Conservation (phyloP, 2,329 filamentous ascomycete species). For the Colletotrichum sp. region DNA sequence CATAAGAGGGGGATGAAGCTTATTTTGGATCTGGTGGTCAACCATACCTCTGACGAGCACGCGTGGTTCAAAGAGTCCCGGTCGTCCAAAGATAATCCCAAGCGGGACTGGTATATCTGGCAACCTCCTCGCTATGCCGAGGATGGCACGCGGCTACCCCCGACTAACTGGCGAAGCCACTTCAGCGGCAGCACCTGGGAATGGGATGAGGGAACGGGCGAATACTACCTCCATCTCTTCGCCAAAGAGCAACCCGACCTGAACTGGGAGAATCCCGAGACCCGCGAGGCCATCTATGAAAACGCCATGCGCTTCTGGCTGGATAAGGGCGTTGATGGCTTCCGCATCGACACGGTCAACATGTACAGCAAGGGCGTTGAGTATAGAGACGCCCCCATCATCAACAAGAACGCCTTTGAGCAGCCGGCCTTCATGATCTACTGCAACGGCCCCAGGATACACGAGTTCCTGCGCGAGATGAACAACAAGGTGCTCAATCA, state of each 20-base stretch:
- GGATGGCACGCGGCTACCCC: conserved; percentile 68
- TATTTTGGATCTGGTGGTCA: conserved; percentile 78
- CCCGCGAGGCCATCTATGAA: conserved; percentile 73
- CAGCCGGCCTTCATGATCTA: conserved; percentile 64
- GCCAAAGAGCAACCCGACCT: conserved; percentile 79
- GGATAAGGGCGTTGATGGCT: conserved; percentile 73
- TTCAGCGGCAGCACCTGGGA: conserved; percentile 70
- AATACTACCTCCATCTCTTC: conserved; percentile 82
- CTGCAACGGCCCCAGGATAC: conserved; percentile 72
- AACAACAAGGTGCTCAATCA: conserved; percentile 56
- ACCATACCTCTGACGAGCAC: conserved; percentile 77
- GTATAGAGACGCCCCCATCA: conserved; percentile 63
- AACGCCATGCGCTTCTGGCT: conserved; percentile 82
- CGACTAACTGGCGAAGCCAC: conserved; percentile 76
- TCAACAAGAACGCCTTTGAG: conserved; percentile 47
- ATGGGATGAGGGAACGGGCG: conserved; percentile 73
- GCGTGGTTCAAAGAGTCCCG: conserved; percentile 74
- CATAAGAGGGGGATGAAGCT: conserved; percentile 71
- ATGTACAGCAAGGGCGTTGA: conserved; percentile 69
- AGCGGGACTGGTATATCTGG: conserved; percentile 74
- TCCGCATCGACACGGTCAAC: conserved; percentile 79
- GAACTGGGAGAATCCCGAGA: conserved; percentile 80
- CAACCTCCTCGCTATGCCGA: conserved; percentile 55
- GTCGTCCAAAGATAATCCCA: conserved; percentile 64
- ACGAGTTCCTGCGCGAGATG: conserved; percentile 73